Base-by-base conservation (phyloP, 2,329 filamentous ascomycete genomes). In the Monilinia fructicola region DNA sequence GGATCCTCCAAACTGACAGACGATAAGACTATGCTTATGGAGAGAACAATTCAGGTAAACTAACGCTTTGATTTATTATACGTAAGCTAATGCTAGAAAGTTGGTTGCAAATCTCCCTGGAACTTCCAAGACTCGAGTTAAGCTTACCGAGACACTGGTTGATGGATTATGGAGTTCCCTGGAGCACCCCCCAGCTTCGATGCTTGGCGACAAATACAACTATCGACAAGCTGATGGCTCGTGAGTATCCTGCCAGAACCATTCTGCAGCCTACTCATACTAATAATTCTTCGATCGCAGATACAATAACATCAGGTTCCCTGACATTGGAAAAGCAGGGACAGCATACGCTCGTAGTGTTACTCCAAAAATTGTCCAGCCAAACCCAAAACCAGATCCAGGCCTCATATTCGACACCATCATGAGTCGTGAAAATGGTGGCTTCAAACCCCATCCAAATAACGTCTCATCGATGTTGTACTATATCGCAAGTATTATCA, bases 1-100 rank as follows among this genome's bases (percentile, higher is more conserved):
- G 87, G 84, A 71, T 86, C 88, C 1, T 82, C 83, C 67, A 80
- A 85, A 58, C 80, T 88, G 21, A 77, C 85, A 1, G 88, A 93
- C 71, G 91, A 93, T 78, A 90, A 89, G 79, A 90, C 87, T 0
- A 90, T 91, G 83, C 80, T 91, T 58, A 92, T 92, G 89, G 90
- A 91, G 76, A 82, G 84, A 10, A 83, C 88, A 9, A 91, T 92
- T 69, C 85, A 82, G 72, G 80, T 81, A 76, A 38, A 38, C n/a
- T 10, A 4, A 7, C 11, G 6, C 11, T 18, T 11, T 42, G 35
- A 21, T 40, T n/a, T n/a, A 2, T n/a, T n/a, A 48, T 18, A 23
- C 28, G 52, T 46, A 56, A 31, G 38, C 60, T 64, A 54, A 58
- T 6, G 61, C 10, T 23, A 23, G 5, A 66, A 73, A 88, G 79